Evolutionary conservation across 345 rosid species (phyloP), one percentile per base, ranked within the genome.

Genomic region (Psidium friedrichsthalianum): DNA sequence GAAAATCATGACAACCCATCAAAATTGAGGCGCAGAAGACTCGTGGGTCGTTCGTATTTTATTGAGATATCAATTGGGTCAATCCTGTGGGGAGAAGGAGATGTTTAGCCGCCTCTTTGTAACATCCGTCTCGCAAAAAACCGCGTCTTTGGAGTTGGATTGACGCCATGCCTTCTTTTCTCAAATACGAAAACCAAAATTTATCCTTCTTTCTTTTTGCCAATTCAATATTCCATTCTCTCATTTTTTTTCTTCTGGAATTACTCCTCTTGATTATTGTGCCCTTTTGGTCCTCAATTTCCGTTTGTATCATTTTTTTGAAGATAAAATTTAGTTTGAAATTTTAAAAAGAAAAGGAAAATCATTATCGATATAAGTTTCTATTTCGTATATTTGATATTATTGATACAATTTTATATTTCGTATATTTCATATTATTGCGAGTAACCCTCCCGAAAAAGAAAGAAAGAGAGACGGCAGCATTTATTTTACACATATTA

Each of bases 1-100:
- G 42, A 55, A 32, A 85, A 29, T 40, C 86, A 76, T 76, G 82
- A 40, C 82, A 18, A 78, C 86, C 86, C 83, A 85, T 85, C 53
- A n/a, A 69, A 36, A 21, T 69, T 36, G 47, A 36, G 7, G 80
- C 25, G 80, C 47, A 36, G 25, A 42, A 36, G 80, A 69, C 47
- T 69, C 18, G 5, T 18, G 80, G 80, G 80, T 20, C 25, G 9
- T 9, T 21, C 47, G 3, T 20, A 11, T 56, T 25, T 40, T 12
- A 36, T 18, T 8, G 13, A 69, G 25, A 69, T 4, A 18, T 69
- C 25, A 53, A 11, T 16, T 18, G 40, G 57, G 47, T 69, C 80
- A 20, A 69, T 18, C 11, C 47, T 29, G 76, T 16, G 36, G 44
- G 32, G n/a, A n/a, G n/a, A 64, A 57, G 69, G 74, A 59, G 40